A percentile compares a stretch with the other conserved stretches of the same genome.
These are phyloP conservation scores for Blastocrithidia nonstop DNA, from an alignment of 208 protist genomes.

Conservation along the genomic window DNA sequence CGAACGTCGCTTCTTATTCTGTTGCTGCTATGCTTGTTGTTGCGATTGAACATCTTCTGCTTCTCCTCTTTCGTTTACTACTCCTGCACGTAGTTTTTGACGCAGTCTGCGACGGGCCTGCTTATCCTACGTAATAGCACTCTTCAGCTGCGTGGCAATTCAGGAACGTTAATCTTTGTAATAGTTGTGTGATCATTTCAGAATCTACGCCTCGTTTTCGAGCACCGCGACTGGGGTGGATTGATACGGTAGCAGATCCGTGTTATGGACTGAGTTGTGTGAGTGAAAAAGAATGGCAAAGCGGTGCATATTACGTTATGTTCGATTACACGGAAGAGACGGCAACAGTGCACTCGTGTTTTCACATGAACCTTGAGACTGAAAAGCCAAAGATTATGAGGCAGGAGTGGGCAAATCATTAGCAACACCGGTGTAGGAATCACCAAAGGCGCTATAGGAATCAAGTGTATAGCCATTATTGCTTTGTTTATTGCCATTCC, in stretches of 20 bases:
- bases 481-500: too few species aligned
- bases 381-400: background rate
- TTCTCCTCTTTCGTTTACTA: too few species aligned
- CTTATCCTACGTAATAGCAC: too few species aligned
- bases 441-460: too few species aligned
- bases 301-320: constrained; percentile 2
- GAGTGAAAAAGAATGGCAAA: constrained; percentile 62
- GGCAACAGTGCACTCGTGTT: background rate
- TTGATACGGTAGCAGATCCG: constrained; percentile 39
- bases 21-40: too few species aligned
- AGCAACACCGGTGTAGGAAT: too few species aligned
- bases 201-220: constrained; percentile 21
- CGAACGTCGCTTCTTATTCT: too few species aligned
- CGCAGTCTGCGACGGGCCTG: too few species aligned
- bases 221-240: constrained; percentile 53
- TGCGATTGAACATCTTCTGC: too few species aligned
- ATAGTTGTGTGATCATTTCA: constrained; percentile 42
- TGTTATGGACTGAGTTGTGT: constrained; percentile 24
- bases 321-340: background rate
- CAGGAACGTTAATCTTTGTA: constrained; percentile 47
- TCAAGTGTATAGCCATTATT: too few species aligned
- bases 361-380: background rate
- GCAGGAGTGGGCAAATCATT: too few species aligned
- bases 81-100: too few species aligned
- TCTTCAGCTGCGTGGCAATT: constrained; percentile 34